Evolutionary conservation across 2,329 filamentous ascomycete genomes (phyloP).

Genomic region (Plectosphaerella plurivora): DNA sequence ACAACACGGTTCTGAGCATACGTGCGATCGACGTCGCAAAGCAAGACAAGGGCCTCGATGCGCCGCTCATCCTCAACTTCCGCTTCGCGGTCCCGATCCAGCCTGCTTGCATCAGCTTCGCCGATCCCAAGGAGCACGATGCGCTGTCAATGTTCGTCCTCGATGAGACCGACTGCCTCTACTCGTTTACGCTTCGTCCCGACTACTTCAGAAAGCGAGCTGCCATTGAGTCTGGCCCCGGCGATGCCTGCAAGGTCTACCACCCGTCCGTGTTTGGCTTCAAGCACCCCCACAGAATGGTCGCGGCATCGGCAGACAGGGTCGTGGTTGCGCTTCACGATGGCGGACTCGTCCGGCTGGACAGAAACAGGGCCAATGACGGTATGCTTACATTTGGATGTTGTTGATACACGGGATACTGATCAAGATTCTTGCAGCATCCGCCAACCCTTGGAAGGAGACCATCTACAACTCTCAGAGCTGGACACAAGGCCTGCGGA

Average conservation of each 20-base stretch:
- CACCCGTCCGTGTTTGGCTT: constrained; percentile 69
- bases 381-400: constrained; percentile 28
- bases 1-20: constrained; percentile 75
- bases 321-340: constrained; percentile 78
- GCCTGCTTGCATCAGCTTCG: constrained; percentile 74
- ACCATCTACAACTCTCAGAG: constrained; percentile 69
- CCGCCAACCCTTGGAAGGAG: constrained; percentile 58
- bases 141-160: constrained; percentile 74
- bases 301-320: constrained; percentile 68
- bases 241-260: constrained; percentile 72
- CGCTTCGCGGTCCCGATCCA: constrained; percentile 71
- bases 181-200: constrained; percentile 76
- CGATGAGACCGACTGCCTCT: constrained; percentile 73
- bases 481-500: constrained; percentile 64
- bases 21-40: constrained; percentile 77
- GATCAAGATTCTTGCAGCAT: constrained; percentile 17
- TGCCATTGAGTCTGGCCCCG: constrained; percentile 68
- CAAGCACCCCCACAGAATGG: constrained; percentile 75
- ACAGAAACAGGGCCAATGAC: constrained; percentile 47
- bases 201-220: constrained; percentile 73
- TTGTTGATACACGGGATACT: not conserved
- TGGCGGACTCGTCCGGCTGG: constrained; percentile 69
- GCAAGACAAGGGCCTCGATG: constrained; percentile 60
- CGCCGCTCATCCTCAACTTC: constrained; percentile 72
- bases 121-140: constrained; percentile 75